Conservation (phyloP, 225 moss, liverwort and hornwort genomes). For the Rhytidiadelphus loreus region DNA sequence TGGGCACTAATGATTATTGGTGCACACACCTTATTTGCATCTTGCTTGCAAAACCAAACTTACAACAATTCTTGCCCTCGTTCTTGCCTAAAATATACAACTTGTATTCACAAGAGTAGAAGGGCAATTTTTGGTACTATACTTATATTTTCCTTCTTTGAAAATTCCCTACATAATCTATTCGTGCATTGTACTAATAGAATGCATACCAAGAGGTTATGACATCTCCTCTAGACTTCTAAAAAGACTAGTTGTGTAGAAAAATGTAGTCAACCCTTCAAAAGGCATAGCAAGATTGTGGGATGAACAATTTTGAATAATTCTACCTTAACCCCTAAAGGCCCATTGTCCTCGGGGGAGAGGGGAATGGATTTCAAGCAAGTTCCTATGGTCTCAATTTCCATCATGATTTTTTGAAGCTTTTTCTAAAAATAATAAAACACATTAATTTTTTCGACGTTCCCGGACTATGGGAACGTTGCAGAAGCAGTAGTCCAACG, state of each 20-base stretch:
- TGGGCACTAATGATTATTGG: not conserved
- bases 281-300: not conserved
- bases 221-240: fast-evolving
- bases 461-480: too few species aligned
- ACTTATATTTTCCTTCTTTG: not conserved
- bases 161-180: not conserved
- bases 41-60: not conserved
- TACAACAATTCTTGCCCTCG: not conserved
- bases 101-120: fast-evolving
- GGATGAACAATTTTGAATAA: not conserved
- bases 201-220: not conserved
- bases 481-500: too few species aligned
- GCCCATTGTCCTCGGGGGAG: not conserved
- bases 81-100: not conserved
- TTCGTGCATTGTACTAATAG: not conserved
- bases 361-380: not conserved
- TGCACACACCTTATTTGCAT: not conserved
- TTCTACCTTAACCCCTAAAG: not conserved
- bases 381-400: not conserved
- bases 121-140: fast-evolving
- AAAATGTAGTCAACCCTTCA: not conserved
- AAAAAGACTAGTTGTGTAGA: not conserved
- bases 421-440: too few species aligned
- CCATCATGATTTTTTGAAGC: not conserved
- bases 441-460: too few species aligned